These are phyloP conservation scores for Pseudozyma thailandica DNA, from an alignment of 1,284 basidiomycete genomes.

Conservation along the genomic window DNA sequence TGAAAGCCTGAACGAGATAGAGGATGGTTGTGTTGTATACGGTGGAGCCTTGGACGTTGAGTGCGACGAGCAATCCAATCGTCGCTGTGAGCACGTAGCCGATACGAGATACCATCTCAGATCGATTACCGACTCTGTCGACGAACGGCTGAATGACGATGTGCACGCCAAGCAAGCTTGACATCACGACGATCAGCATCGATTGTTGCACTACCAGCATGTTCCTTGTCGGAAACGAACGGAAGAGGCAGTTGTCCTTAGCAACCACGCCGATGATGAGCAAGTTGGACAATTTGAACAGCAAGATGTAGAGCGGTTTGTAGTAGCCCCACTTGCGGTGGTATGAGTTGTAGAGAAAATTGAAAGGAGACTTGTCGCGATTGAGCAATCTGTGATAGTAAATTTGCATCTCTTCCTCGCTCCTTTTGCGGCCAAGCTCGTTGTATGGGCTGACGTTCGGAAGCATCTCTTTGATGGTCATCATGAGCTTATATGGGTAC, in stretches of 20 bases:
- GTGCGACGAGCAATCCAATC: constrained; percentile 73
- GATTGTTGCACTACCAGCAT: constrained; percentile 76
- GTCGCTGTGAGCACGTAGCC: constrained; percentile 77
- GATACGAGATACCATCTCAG: constrained; percentile 78
- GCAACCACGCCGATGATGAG: constrained; percentile 76
- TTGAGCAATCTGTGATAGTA: constrained; percentile 78
- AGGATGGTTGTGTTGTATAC: constrained; percentile 61
- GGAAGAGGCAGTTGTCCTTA: constrained; percentile 79
- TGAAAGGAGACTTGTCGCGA: constrained; percentile 77
- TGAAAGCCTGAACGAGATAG: constrained; percentile 48
- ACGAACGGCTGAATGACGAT: constrained; percentile 75
- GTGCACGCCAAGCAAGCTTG: constrained; percentile 72
- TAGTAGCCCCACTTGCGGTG: constrained; percentile 70
- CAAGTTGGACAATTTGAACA: constrained; percentile 77
- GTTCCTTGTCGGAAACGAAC: constrained; percentile 71
- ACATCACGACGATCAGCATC: constrained; percentile 74
- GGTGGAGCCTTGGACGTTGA: constrained; percentile 51
- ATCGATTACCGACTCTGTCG: constrained; percentile 79
- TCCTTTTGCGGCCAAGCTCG: constrained; percentile 76
- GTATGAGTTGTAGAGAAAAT: constrained; percentile 75
- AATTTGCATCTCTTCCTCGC: constrained; percentile 73
- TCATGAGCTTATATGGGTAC: constrained; percentile 76
- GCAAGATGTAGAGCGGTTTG: constrained; percentile 66
- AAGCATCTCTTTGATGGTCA: constrained; percentile 74
- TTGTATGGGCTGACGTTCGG: constrained; percentile 78